Evolutionary conservation across 257 asterid species (phyloP).

Genomic region (Solanum rostratum): DNA sequence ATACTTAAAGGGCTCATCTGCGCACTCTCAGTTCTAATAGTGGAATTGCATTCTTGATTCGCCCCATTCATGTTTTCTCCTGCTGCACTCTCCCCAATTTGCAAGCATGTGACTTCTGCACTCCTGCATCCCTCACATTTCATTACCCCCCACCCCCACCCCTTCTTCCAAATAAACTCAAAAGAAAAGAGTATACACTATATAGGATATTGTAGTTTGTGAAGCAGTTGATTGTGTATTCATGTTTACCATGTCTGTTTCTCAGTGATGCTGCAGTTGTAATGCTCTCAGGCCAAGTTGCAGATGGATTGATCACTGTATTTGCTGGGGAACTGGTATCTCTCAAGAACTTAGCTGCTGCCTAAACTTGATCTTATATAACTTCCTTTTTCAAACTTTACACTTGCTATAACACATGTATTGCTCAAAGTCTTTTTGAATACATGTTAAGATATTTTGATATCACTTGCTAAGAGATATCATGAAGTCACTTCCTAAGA

Average conservation of each 20-base stretch:
- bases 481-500: background rate
- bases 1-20: background rate
- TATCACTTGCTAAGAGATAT: background rate
- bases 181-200: background rate
- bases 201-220: background rate
- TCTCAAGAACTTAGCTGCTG: background rate
- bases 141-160: background rate
- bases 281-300: slow-evolving; percentile 92
- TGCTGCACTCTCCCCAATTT: background rate
- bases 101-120: background rate
- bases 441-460: background rate
- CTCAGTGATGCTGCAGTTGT: slow-evolving; percentile 77
- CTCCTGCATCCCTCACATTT: background rate
- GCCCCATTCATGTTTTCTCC: background rate
- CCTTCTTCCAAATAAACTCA: background rate
- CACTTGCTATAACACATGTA: background rate
- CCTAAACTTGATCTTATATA: background rate
- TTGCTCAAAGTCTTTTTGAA: background rate
- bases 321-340: slow-evolving; percentile 90
- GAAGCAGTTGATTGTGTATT: background rate
- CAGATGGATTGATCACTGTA: slow-evolving; percentile 77
- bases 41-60: background rate
- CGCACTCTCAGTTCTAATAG: background rate
- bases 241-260: slow-evolving; percentile 13
- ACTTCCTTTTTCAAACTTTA: background rate